These are phyloP conservation scores for Candida awuae DNA, from an alignment of 805 yeast species.

Conservation along the genomic window DNA sequence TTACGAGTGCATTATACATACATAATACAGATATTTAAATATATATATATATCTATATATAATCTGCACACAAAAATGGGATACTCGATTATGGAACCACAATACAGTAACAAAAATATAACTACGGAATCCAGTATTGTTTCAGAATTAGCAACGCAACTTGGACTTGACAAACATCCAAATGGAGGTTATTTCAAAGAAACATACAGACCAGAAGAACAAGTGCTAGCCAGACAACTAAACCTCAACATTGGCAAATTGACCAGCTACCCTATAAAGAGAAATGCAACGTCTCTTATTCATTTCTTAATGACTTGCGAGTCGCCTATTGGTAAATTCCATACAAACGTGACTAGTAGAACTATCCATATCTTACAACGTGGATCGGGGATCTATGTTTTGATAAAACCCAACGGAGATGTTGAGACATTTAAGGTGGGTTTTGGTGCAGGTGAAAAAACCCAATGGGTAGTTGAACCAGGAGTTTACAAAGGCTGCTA, in stretches of 20 bases:
- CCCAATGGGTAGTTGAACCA: constrained; percentile 61
- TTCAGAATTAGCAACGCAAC: constrained; percentile 28
- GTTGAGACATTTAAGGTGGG: constrained; percentile 47
- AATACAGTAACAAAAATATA: constrained; percentile 15
- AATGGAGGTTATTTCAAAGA: constrained; percentile 55
- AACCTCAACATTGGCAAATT: neutral
- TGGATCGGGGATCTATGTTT: constrained; percentile 49
- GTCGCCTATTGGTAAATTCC: constrained; percentile 44
- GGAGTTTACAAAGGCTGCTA: constrained; percentile 52
- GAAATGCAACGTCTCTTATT: constrained; percentile 37
- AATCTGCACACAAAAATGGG: too few species aligned
- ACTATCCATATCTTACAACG: constrained; percentile 48
- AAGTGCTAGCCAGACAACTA: neutral
- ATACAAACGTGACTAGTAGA: constrained; percentile 38
- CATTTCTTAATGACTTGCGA: constrained; percentile 46
- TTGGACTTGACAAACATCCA: constrained; percentile 36
- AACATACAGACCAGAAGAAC: constrained; percentile 39
- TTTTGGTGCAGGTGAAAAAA: constrained; percentile 42
- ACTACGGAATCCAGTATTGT: constrained; percentile 17
- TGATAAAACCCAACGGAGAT: constrained; percentile 42
- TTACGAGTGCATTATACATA: too few species aligned
- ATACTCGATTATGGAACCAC: constrained; percentile 18
- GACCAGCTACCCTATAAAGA: neutral
- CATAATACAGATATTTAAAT: too few species aligned
- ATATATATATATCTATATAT: too few species aligned